Evolutionary conservation across 352 stramenopile genomes (phyloP), one percentile per base, ranked within the genome.

Genomic region (Phytophthora constricta): DNA sequence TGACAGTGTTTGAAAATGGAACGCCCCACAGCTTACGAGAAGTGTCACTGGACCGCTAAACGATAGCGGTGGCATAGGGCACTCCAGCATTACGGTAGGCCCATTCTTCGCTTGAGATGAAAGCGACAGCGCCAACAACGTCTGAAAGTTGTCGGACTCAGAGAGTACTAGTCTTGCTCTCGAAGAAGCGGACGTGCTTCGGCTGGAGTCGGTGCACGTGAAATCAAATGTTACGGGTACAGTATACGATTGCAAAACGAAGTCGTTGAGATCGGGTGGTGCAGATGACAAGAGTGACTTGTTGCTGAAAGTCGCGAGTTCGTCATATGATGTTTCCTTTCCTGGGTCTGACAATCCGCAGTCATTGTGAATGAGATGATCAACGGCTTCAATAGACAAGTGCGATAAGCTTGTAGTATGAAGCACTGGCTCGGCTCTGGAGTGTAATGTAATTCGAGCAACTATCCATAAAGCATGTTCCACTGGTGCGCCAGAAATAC

Each of bases 1-100:
- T 84, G 14, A 93, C 73, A 16, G 71, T 64, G 45, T 93, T 93
- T 0, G 84, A 93, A 45, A 91, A 91, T 4, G 68, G 60, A 7
- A 89, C 67, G 5, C 77, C 79, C 75, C 79, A 33, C 88, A 72
- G 9, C 52, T 63, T 5, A 93, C 58, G 3, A 65, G 72, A 5
- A 93, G 56, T 2, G 84, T 73, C 13, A 80, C 80, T 8, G 77
- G 62, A 0, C 82, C 84, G 49, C 72, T 87, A 56, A 92, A 90
- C 1, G 78, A 37, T 0, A 92, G 54, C 2, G 74, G 46, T 7
- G 84, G 80, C 78, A 92, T 90, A 1, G 61, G 58, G 19, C 84
- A 90, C 47, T 85, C 78, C 9, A 90, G 19, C 11, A 72, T 74
- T n/a, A 92, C 69, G 4, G 62, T 54, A 10, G 62, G 51, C 1